Evolutionary conservation across 192 early-diverging fungal species (phyloP), one percentile per base, ranked within the genome.

Genomic region (Coemansia aciculifera): DNA sequence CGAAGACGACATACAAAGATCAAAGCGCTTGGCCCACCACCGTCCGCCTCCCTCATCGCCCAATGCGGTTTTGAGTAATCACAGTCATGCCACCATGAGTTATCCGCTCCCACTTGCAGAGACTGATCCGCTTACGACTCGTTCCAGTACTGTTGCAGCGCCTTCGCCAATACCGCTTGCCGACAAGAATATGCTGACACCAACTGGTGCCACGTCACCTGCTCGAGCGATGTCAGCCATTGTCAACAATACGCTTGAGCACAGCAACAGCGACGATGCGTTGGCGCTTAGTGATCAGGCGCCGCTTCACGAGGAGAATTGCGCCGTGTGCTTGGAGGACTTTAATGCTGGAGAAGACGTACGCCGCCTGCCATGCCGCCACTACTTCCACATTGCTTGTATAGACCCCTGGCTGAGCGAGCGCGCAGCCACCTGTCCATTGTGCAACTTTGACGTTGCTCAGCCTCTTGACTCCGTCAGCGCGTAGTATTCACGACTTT

Each of bases 311-410:
- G 74, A 71, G 62, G 74, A 76, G 49, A 82, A 82, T 43, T 82
- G 79, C 49, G 71, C 79, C 3, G 66, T 82, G 13, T 83, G 80
- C 48, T 31, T 83, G 43, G 80, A 78, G 10, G 80, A 83, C 31
- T 83, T 74, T 75, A 52, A 10, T 2, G 63, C 57, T 0, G 80
- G 69, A 17, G 75, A 74, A 3, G 42, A 72, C 19, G 80, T 83
- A n/a, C 72, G 80, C 6, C 56, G 62, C 66, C 72, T 83, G 46
- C 72, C 80, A 2, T 83, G 80, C 24, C 62, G 54, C 15, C 80
- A 83, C 51, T 78, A 62, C 40, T 83, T 83, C 46, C 80, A 83
- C 40, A 43, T 70, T 19, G 44, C 48, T 12, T 83, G 80, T 46
- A 83, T 83, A 34, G 80, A 78, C 13, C 80, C 75, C 1, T 83